Evolutionary conservation across 352 stramenopile genomes (phyloP).

Genomic region (Thalassiosira delicatula): DNA sequence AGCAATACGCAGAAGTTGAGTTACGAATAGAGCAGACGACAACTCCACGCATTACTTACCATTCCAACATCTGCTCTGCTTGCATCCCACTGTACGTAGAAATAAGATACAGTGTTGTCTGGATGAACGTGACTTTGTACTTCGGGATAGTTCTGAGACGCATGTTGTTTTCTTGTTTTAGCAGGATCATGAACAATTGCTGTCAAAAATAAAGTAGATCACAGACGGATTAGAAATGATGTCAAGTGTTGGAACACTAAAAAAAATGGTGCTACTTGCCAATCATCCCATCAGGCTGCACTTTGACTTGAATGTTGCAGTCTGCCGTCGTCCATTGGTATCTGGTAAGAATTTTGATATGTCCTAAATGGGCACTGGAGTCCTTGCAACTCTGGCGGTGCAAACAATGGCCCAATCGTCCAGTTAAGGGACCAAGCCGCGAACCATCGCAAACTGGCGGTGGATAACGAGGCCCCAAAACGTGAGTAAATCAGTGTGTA

Average conservation of each 20-base stretch:
- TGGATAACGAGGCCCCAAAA: neutral
- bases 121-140: slow-evolving; percentile 45
- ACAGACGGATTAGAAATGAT: no score
- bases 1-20: neutral
- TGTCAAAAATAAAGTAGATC: no score
- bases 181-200: slow-evolving; percentile 15
- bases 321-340: slow-evolving; percentile 53
- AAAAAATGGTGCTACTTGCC: slow-evolving; percentile 4
- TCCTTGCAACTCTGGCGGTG: slow-evolving; percentile 48
- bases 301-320: slow-evolving; percentile 65
- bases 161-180: neutral
- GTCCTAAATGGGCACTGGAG: no score
- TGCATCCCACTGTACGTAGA: slow-evolving; percentile 57
- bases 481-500: neutral
- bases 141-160: slow-evolving; percentile 1
- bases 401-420: slow-evolving; percentile 35
- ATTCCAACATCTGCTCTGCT: slow-evolving; percentile 34
- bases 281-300: slow-evolving; percentile 56
- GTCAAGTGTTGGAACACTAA: neutral
- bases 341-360: neutral
- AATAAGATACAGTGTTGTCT: slow-evolving; percentile 43
- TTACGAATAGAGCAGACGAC: neutral
- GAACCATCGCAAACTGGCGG: slow-evolving; percentile 23
- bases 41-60: neutral
- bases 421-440: slow-evolving; percentile 29